Evolutionary conservation across 1,284 basidiomycete species (phyloP).

Genomic region (Marasmius sp.): DNA sequence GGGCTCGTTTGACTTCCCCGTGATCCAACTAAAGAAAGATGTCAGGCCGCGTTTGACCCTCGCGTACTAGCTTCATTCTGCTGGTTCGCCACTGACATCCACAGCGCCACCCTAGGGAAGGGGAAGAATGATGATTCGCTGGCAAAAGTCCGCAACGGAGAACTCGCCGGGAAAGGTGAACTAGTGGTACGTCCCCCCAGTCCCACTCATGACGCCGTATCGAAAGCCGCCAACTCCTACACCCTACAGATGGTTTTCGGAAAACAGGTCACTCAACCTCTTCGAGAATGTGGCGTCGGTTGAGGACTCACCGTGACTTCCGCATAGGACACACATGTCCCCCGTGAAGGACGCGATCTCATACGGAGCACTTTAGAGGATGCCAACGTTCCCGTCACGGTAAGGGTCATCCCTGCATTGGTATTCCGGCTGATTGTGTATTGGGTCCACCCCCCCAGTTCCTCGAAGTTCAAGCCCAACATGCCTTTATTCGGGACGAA

Average conservation of each 20-base stretch:
- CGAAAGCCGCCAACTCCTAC: not conserved
- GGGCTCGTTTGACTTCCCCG: not conserved
- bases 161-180: conserved; percentile 77
- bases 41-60: conserved; percentile 80
- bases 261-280: conserved; percentile 65
- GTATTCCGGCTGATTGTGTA: not conserved
- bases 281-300: not conserved
- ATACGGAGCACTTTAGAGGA: conserved; percentile 83
- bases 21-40: conserved; percentile 4
- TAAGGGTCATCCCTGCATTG: conserved; percentile 30
- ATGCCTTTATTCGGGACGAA: conserved; percentile 92
- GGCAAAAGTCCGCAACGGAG: conserved; percentile 67
- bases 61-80: conserved; percentile 85
- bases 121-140: conserved; percentile 82
- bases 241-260: conserved; percentile 83
- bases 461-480: conserved; percentile 90
- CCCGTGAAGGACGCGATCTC: conserved; percentile 78
- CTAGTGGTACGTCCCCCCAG: conserved; percentile 60
- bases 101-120: conserved; percentile 83
- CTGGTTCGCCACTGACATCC: conserved; percentile 92
- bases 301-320: not conserved
- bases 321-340: conserved; percentile 82
- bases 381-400: conserved; percentile 67
- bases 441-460: conserved; percentile 57
- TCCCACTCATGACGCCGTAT: not conserved